Conservation (phyloP, 2,329 filamentous ascomycete genomes). For the Aspergillus uvarum region DNA sequence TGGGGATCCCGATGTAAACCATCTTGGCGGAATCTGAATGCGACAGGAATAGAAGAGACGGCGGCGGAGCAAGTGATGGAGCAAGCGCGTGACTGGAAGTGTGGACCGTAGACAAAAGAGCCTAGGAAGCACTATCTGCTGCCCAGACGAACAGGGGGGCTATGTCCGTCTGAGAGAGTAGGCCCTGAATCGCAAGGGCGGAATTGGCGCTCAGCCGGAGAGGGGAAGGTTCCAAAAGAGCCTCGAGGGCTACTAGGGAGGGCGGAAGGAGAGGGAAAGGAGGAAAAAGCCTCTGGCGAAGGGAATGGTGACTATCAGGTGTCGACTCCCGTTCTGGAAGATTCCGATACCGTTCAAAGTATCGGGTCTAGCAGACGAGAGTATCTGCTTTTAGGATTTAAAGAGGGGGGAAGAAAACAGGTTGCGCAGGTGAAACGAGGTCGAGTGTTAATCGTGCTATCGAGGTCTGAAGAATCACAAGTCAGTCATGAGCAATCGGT, state of each 20-base stretch:
- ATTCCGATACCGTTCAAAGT: slow-evolving; percentile 81
- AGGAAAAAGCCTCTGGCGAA: slow-evolving; percentile 78
- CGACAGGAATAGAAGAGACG: slow-evolving; percentile 16
- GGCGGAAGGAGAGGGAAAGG: slow-evolving; percentile 72
- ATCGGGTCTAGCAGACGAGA: slow-evolving; percentile 82
- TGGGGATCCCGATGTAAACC: slow-evolving; percentile 78
- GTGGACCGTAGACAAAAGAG: slow-evolving; percentile 32
- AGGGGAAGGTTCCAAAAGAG: slow-evolving; percentile 57
- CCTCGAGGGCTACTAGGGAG: slow-evolving; percentile 73
- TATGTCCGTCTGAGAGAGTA: slow-evolving; percentile 93
- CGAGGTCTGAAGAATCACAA: slow-evolving; percentile 53
- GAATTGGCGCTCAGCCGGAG: slow-evolving; percentile 77
- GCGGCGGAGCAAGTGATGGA: slow-evolving; percentile 13
- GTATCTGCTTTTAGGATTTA: slow-evolving; percentile 53
- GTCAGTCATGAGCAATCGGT: slow-evolving; percentile 14
- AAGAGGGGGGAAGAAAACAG: slow-evolving; percentile 18
- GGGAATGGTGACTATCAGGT: slow-evolving; percentile 78
- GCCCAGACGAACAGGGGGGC: slow-evolving; percentile 87
- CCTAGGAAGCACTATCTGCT: slow-evolving; percentile 91
- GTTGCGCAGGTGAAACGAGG: slow-evolving; percentile 14
- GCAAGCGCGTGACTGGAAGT: slow-evolving; percentile 15
- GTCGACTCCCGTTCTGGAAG: slow-evolving; percentile 63
- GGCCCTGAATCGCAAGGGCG: slow-evolving; percentile 71
- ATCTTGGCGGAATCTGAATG: slow-evolving; percentile 59
- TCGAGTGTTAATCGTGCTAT: slow-evolving; percentile 53